Base-by-base conservation (phyloP, 805 yeast genomes). In the Zygoascus bituminiphila region DNA sequence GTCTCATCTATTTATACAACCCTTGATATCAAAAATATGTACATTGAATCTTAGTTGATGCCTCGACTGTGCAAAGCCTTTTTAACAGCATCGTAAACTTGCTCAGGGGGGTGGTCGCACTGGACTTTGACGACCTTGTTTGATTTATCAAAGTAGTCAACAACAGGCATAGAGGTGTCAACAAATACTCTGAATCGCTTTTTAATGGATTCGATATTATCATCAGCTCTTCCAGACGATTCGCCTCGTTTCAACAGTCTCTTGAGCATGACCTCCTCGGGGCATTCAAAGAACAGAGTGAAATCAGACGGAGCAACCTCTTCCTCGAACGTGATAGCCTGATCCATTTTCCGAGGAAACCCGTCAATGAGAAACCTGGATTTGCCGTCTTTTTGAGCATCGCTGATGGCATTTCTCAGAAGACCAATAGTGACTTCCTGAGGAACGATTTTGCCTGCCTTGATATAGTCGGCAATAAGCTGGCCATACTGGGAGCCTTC, bases 271-370 rank as follows among this genome's bases (percentile, higher is more conserved):
- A 87, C 84, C 79, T 72, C 53, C 86, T 82, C 65, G 74, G 82
- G 59, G 80, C 93, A 58, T 81, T 73, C 71, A 48, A 70, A 71
- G 57, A 68, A 70, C 45, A 70, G 60, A 6, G 71, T 66, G 51
- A 69, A 65, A 51, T 62, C 61, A 37, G 56, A 48, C 10, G 47
- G 64, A 4, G 69, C 70, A 14, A 70, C 68, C 65, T 62, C 78
- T 71, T 84, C 79, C 69, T 91, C 98, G 64, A 91, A 91, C n/a
- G 91, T 84, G 37, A 84, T 51, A 0, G 98, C 98, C 71, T 91
- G 98, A 68, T 93, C 98, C 97, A 93, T 91, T 65, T 89, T 88
- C 64, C 98, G 78, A 44, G 98, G 98, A 76, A 93, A 91, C 0
- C 98, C 98, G 65, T 91, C 98, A 46, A 91, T 81, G 59, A 91